A percentile compares a stretch with the other conserved stretches of the same genome.
Evolutionary conservation across 2,329 filamentous ascomycete genomes (phyloP).

Genomic region (Gnomoniopsis sp.): DNA sequence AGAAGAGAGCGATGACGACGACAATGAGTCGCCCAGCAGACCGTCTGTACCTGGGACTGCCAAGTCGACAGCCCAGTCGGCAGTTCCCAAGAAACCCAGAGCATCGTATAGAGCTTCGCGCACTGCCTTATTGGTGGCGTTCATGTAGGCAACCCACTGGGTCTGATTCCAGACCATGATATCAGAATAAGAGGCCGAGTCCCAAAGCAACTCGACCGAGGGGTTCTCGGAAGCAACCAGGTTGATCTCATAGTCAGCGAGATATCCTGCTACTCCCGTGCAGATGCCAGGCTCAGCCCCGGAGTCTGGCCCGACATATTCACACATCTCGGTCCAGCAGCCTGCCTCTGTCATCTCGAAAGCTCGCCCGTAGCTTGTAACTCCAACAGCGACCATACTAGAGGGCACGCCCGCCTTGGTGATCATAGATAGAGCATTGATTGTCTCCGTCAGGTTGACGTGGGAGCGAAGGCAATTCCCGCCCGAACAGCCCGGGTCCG

Average conservation of each 20-base stretch:
- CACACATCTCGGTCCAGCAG: neutral
- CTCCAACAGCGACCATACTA: neutral
- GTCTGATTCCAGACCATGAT: slow-evolving; percentile 15
- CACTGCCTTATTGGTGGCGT: slow-evolving; percentile 9
- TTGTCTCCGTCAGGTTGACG: slow-evolving; percentile 27
- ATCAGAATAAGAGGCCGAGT: slow-evolving; percentile 16
- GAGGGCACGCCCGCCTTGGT: neutral
- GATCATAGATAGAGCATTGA: slow-evolving; percentile 8
- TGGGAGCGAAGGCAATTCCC: slow-evolving; percentile 21
- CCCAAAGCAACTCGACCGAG: slow-evolving; percentile 10
- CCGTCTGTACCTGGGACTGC: too few relatives aligned
- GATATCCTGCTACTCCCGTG: slow-evolving; percentile 34
- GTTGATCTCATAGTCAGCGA: slow-evolving; percentile 36
- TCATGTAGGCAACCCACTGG: slow-evolving; percentile 23
- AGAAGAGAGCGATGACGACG: too few relatives aligned
- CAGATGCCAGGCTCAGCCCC: slow-evolving; percentile 26
- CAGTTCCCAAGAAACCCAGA: too few relatives aligned
- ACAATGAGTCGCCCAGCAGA: too few relatives aligned
- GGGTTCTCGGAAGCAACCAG: slow-evolving; percentile 26
- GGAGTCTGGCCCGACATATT: slow-evolving; percentile 20
- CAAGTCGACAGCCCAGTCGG: too few relatives aligned
- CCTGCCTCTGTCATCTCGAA: neutral
- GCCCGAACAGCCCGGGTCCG: slow-evolving; percentile 4
- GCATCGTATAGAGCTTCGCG: slow-evolving; percentile 19
- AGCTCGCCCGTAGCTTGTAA: neutral